These are phyloP conservation scores for Solanum sitiens DNA, from an alignment of 257 asterid genomes.

Conservation along the genomic window DNA sequence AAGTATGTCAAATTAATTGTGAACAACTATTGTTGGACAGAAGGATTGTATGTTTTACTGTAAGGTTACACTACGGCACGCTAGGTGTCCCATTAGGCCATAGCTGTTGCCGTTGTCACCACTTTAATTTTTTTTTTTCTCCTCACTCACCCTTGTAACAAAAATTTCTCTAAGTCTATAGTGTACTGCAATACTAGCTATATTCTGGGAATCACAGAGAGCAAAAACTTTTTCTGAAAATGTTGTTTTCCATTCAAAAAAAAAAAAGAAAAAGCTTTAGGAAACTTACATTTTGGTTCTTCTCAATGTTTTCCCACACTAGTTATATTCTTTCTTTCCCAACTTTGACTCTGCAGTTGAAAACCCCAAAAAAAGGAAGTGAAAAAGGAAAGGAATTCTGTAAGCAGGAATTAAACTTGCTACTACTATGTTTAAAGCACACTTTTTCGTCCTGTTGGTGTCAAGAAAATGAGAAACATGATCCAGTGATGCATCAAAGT, in stretches of 20 bases:
- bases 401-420: not conserved
- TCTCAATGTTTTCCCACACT: not conserved
- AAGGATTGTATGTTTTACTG: not conserved
- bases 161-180: not conserved
- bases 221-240: not conserved
- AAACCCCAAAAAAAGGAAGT: not conserved
- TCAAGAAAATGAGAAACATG: not conserved
- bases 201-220: not conserved
- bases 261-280: not conserved
- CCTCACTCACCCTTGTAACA: not conserved
- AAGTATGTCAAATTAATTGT: too few species aligned
- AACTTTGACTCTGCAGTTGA: not conserved
- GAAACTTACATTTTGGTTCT: not conserved
- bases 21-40: too few species aligned
- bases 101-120: not conserved
- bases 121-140: not conserved
- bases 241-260: not conserved
- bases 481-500: not conserved
- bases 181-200: not conserved
- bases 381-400: not conserved
- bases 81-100: not conserved
- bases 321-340: not conserved
- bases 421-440: not conserved
- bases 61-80: not conserved
- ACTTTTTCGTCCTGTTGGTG: not conserved